Evolutionary conservation across 495 filamentous ascomycete species (phyloP).

Genomic region (Polyplosphaeria fusca): DNA sequence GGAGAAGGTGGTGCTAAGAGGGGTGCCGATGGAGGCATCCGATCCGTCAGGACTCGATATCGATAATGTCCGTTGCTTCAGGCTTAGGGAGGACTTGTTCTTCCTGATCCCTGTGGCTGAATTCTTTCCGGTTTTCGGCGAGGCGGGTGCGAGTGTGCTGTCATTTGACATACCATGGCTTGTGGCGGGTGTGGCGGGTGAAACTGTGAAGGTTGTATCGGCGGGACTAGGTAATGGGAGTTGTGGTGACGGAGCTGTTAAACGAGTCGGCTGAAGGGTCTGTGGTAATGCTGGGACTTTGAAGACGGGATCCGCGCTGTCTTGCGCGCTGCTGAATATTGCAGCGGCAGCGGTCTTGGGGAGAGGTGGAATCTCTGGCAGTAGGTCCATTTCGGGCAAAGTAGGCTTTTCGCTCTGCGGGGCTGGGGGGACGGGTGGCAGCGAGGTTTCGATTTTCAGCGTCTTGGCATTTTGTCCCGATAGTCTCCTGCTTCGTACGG

Average conservation of each 20-base stretch:
- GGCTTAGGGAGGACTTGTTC: slow-evolving; percentile 73
- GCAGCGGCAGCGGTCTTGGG: slow-evolving; percentile 33
- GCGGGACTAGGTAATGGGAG: slow-evolving; percentile 28
- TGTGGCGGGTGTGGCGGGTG: slow-evolving; percentile 33
- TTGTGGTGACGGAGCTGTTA: slow-evolving; percentile 27
- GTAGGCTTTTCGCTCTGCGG: slow-evolving; percentile 42
- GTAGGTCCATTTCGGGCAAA: slow-evolving; percentile 46
- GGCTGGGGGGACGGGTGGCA: slow-evolving; percentile 42
- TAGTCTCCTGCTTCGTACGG: slow-evolving; percentile 75
- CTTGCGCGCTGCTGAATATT: slow-evolving; percentile 19
- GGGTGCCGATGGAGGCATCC: slow-evolving; percentile 70
- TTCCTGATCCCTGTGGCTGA: slow-evolving; percentile 59
- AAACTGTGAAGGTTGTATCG: slow-evolving; percentile 34
- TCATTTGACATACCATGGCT: slow-evolving; percentile 28
- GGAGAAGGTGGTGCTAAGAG: slow-evolving; percentile 65
- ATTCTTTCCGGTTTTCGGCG: slow-evolving; percentile 30
- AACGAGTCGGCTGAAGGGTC: slow-evolving; percentile 4
- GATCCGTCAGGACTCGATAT: slow-evolving; percentile 65
- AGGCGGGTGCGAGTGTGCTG: slow-evolving; percentile 22
- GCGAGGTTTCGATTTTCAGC: slow-evolving; percentile 83
- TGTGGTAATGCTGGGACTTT: slow-evolving; percentile 34
- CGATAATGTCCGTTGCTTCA: slow-evolving; percentile 72
- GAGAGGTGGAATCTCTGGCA: slow-evolving; percentile 38
- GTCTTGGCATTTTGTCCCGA: slow-evolving; percentile 76
- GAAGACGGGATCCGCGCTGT: slow-evolving; percentile 16